These are phyloP conservation scores for Suhomyces kilbournensis DNA, from an alignment of 805 yeast species.

Conservation along the genomic window DNA sequence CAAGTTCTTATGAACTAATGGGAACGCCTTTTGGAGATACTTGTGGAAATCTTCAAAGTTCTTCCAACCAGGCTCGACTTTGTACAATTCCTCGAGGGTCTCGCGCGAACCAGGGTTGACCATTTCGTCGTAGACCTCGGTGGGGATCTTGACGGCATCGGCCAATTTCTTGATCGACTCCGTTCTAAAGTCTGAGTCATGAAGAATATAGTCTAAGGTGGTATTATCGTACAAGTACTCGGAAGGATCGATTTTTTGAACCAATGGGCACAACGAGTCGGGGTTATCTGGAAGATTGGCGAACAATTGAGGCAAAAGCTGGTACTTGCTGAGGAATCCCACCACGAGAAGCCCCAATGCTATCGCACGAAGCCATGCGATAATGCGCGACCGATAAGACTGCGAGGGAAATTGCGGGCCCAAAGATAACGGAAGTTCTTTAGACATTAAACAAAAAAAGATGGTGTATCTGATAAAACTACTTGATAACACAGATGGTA, in stretches of 20 bases:
- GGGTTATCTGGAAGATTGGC: constrained; percentile 15
- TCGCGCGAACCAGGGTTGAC: constrained; percentile 24
- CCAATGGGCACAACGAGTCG: constrained; percentile 35
- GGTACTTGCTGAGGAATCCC: not conserved
- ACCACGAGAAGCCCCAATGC: not conserved
- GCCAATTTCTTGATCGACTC: constrained; percentile 21
- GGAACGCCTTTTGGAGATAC: constrained; percentile 31
- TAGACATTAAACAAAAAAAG: too few relatives aligned
- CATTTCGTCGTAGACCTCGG: constrained; percentile 31
- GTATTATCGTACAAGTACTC: constrained; percentile 17
- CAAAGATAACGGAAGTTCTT: not conserved
- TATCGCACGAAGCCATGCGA: not conserved
- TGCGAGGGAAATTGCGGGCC: not conserved
- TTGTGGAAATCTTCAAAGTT: constrained; percentile 24
- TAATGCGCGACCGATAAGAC: not conserved
- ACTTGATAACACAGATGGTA: too few relatives aligned
- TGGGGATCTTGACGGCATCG: constrained; percentile 30
- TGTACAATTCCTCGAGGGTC: constrained; percentile 22
- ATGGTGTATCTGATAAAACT: too few relatives aligned
- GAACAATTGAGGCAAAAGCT: not conserved
- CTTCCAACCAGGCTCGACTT: constrained; percentile 15
- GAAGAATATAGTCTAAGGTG: constrained; percentile 23
- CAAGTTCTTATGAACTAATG: constrained; percentile 30
- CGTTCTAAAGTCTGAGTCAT: constrained; percentile 22
- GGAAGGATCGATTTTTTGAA: constrained; percentile 28